Conservation (phyloP, 495 filamentous ascomycete species). For the Xanthoparmelia taractica region DNA sequence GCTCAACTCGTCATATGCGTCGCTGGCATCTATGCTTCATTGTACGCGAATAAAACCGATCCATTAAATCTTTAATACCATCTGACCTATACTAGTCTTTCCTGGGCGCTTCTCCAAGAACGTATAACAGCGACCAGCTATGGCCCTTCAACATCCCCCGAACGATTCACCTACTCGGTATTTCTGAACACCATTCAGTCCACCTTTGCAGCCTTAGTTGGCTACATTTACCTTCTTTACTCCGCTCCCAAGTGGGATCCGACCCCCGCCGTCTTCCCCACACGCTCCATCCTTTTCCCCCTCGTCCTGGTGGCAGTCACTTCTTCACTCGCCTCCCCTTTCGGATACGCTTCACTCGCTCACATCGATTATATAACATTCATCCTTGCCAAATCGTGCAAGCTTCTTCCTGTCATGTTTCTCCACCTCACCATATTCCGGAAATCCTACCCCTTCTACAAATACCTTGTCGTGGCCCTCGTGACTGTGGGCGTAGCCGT, state of each 20-base stretch:
- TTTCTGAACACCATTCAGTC: conserved; percentile 97
- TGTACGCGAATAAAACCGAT: conserved; percentile 50
- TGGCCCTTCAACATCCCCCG: conserved; percentile 42
- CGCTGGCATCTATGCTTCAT: conserved; percentile 88
- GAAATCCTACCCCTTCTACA: conserved; percentile 85
- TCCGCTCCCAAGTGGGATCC: conserved; percentile 50
- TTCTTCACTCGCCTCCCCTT: conserved; percentile 80
- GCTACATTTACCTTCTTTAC: conserved; percentile 69
- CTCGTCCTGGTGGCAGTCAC: conserved; percentile 80
- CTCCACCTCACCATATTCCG: conserved; percentile 90
- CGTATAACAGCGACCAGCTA: conserved; percentile 95
- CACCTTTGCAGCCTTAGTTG: conserved; percentile 72
- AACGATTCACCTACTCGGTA: conserved; percentile 82
- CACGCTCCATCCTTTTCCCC: conserved; percentile 60
- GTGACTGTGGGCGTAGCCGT: conserved; percentile 90
- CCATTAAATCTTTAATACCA: conserved; percentile 1
- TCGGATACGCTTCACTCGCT: conserved; percentile 85
- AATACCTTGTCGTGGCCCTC: conserved; percentile 84
- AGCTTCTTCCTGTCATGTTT: conserved; percentile 94
- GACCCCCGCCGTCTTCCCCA: conserved; percentile 67
- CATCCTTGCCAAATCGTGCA: conserved; percentile 96
- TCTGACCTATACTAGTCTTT: conserved; percentile 52
- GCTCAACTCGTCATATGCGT: conserved; percentile 78
- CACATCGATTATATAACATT: conserved; percentile 99
- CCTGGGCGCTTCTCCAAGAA: conserved; percentile 95